These are phyloP conservation scores for Penicillium sp. DNA, from an alignment of 2,329 filamentous ascomycete species.

Conservation along the genomic window DNA sequence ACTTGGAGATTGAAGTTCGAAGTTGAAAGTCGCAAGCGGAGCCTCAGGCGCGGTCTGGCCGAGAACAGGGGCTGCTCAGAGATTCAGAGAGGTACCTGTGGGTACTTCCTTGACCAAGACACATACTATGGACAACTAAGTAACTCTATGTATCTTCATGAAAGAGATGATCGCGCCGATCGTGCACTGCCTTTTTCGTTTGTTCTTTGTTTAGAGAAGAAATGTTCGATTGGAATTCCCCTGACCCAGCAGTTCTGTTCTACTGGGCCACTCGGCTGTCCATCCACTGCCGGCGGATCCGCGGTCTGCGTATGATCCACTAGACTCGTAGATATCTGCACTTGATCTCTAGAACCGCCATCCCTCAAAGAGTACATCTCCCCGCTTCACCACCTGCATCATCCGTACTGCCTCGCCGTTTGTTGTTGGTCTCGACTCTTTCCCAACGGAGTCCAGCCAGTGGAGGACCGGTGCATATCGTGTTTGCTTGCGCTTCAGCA, in stretches of 20 bases:
- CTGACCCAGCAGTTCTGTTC: constrained; percentile 2
- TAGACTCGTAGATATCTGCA: background rate
- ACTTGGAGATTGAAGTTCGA: constrained; percentile 15
- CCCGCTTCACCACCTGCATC: constrained; percentile 31
- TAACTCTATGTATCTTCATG: background rate
- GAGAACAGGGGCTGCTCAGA: constrained; percentile 16
- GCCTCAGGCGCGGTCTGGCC: constrained; percentile 26
- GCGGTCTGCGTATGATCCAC: constrained; percentile 8
- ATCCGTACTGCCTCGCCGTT: constrained; percentile 34
- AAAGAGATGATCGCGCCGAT: constrained; percentile 3
- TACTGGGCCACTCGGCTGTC: constrained; percentile 11
- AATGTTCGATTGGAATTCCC: constrained; percentile 3
- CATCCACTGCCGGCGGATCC: constrained; percentile 13
- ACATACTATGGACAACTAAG: background rate
- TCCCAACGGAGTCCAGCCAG: constrained; percentile 59
- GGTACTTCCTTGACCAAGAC: background rate
- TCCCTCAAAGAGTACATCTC: constrained; percentile 32
- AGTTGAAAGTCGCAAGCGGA: constrained; percentile 17
- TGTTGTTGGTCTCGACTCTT: constrained; percentile 35
- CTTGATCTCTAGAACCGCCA: constrained; percentile 31
- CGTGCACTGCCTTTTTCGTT: constrained; percentile 1
- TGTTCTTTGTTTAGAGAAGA: background rate
- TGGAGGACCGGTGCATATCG: constrained; percentile 58
- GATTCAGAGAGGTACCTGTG: constrained; percentile 2
- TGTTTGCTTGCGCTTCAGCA: constrained; percentile 67